Percentiles rank a stretch among this genome's conserved stretches.
Conservation (phyloP, 768 basidiomycete genomes). For the Candolleomyces eurysporus region DNA sequence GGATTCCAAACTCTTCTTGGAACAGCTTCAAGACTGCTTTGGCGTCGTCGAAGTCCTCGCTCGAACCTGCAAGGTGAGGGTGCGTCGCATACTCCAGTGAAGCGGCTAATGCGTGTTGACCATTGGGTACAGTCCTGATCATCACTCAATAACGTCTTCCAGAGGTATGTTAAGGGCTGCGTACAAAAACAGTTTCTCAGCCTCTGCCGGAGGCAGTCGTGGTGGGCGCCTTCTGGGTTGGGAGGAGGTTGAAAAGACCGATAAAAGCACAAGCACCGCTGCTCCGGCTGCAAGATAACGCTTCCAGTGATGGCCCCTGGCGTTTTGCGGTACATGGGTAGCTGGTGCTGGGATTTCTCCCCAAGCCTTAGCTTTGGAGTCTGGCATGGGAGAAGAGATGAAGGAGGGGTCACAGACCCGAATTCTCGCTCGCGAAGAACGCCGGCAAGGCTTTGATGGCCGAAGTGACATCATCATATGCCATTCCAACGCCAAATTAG, state of each 20-base stretch:
- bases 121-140: constrained; percentile 47
- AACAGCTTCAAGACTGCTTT: constrained; percentile 65
- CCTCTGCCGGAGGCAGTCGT: constrained; percentile 19
- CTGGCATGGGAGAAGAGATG: not conserved
- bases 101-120: constrained; percentile 54
- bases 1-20: constrained; percentile 60
- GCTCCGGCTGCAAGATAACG: not conserved
- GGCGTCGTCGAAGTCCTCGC: constrained; percentile 61
- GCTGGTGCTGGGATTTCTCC: not conserved
- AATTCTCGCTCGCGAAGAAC: not conserved
- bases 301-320: not conserved
- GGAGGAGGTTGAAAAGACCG: not conserved
- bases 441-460: not conserved
- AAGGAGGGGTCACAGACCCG: not conserved
- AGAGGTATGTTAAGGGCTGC: not conserved
- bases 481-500: not conserved
- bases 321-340: not conserved
- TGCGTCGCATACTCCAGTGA: constrained; percentile 62
- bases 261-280: not conserved
- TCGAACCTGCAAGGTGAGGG: constrained; percentile 71
- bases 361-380: not conserved
- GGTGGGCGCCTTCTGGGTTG: not conserved
- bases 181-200: constrained; percentile 33
- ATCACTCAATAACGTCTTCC: not conserved
- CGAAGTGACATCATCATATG: not conserved